Evolutionary conservation across 164 flowering plant genomes (phyloP).

Genomic region (Magnolia changhungtana): DNA sequence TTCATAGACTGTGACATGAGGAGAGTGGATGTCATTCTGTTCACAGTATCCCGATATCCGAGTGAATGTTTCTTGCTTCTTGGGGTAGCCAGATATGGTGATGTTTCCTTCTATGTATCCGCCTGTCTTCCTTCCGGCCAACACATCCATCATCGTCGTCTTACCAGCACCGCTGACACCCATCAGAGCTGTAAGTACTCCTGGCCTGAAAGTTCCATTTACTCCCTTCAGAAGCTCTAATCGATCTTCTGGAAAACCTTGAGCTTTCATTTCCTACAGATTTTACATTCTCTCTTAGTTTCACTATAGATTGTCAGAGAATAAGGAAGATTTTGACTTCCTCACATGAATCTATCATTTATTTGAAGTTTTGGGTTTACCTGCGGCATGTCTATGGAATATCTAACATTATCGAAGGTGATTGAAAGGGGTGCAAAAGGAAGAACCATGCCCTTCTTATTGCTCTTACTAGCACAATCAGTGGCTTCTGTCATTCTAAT

Average conservation of each 20-base stretch:
- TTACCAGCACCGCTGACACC: conserved; percentile 63
- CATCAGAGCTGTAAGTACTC: conserved; percentile 54
- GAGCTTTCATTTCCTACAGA: conserved; percentile 35
- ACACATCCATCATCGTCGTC: conserved; percentile 50
- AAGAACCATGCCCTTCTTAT: conserved; percentile 47
- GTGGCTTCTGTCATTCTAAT: conserved; percentile 14
- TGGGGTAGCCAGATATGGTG: conserved; percentile 45
- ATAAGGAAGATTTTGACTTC: too few relatives aligned
- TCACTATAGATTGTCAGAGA: too few relatives aligned
- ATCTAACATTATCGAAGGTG: conserved; percentile 40
- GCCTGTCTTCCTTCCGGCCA: conserved; percentile 52
- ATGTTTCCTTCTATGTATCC: conserved; percentile 48
- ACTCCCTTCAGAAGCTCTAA: conserved; percentile 38
- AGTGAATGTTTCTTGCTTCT: conserved; percentile 49
- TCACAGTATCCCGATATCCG: conserved; percentile 54
- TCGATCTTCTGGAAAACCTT: conserved; percentile 29
- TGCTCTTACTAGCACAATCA: conserved; percentile 14
- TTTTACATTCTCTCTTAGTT: too few relatives aligned
- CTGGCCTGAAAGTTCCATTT: conserved; percentile 51
- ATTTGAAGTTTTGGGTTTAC: conserved; percentile 16
- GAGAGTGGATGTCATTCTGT: conserved; percentile 29
- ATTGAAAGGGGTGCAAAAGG: conserved; percentile 48
- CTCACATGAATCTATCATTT: not conserved
- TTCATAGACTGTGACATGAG: conserved; percentile 47
- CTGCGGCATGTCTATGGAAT: conserved; percentile 55